Evolutionary conservation across 163 green algal species (phyloP).

Genomic region (Scenedesmus sp.): DNA sequence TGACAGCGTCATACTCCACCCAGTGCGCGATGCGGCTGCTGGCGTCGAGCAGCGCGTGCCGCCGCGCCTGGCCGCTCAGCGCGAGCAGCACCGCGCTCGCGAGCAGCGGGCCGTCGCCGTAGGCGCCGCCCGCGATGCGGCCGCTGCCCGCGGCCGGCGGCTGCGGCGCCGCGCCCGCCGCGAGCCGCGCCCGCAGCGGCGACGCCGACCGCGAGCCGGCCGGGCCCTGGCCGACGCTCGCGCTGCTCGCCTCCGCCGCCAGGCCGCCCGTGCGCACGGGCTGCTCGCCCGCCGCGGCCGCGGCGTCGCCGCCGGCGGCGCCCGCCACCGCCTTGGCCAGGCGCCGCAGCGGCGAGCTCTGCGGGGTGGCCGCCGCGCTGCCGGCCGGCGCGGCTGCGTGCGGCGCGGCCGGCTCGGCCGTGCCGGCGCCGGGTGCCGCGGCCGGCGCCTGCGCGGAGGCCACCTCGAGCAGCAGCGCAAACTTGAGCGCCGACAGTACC

Average conservation of each 20-base stretch:
- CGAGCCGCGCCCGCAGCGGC: neutral
- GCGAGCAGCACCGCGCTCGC: conserved; percentile 38
- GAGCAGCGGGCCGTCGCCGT: conserved; percentile 32
- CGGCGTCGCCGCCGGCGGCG: too few species aligned
- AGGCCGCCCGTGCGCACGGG: too few species aligned
- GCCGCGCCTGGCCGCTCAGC: conserved; percentile 14
- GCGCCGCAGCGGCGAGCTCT: conserved; percentile 13
- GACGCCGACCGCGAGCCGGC: too few species aligned
- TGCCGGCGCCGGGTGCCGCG: neutral
- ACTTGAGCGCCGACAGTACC: conserved; percentile 24
- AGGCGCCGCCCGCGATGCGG: conserved; percentile 1
- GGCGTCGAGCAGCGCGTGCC: conserved; percentile 23
- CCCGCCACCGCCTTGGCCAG: neutral
- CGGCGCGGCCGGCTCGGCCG: too few species aligned
- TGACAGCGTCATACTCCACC: conserved; percentile 43
- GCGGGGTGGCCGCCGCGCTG: neutral
- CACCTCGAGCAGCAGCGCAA: conserved; percentile 19
- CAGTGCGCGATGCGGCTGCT: conserved; percentile 35
- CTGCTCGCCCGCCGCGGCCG: too few species aligned
- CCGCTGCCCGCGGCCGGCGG: conserved; percentile 1
- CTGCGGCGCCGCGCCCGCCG: neutral
- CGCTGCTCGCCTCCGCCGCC: too few species aligned
- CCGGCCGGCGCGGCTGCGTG: neutral
- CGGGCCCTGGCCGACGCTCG: too few species aligned
- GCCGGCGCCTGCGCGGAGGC: neutral